A percentile compares a stretch with the other conserved stretches of the same genome.
phyloP scores from a whole-genome alignment of 2,329 filamentous ascomycete species.

The Chaetomium globosum region DNA sequence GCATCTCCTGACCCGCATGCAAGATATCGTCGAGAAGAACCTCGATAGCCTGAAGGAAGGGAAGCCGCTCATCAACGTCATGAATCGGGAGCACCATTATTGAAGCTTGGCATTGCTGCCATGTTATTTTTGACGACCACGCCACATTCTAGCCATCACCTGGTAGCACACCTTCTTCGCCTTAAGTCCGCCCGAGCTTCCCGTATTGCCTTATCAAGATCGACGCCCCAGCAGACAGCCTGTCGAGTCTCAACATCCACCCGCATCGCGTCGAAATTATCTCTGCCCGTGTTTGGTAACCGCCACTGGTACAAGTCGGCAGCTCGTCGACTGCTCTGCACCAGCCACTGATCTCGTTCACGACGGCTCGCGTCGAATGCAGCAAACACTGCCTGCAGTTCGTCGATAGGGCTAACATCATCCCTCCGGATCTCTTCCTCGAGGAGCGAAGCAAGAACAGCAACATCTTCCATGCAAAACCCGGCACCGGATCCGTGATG shows the following conservation, averaged over 20 bases:
- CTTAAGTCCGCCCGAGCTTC: neutral
- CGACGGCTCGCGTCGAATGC: constrained; percentile 55
- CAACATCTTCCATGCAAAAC: constrained; percentile 59
- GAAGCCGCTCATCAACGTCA: constrained; percentile 40
- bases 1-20: constrained; percentile 37
- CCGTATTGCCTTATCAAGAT: constrained; percentile 15
- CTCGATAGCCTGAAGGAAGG: constrained; percentile 39
- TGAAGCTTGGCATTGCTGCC: constrained; percentile 5
- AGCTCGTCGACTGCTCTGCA: constrained; percentile 53
- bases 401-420: constrained; percentile 39
- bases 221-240: constrained; percentile 25
- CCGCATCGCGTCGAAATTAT: constrained; percentile 43
- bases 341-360: constrained; percentile 53
- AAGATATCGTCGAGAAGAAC: constrained; percentile 40
- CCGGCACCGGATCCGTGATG: constrained; percentile 62
- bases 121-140: neutral
- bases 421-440: constrained; percentile 38
- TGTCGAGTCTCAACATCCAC: constrained; percentile 28
- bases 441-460: constrained; percentile 51
- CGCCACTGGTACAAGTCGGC: constrained; percentile 52
- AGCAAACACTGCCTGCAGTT: constrained; percentile 52
- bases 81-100: constrained; percentile 37
- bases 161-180: no score
- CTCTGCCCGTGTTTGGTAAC: constrained; percentile 43
- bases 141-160: neutral